Percentiles rank a stretch among this genome's conserved stretches.
Evolutionary conservation across 768 basidiomycete genomes (phyloP).

Genomic region (Tubosaeta brunneosetosa): DNA sequence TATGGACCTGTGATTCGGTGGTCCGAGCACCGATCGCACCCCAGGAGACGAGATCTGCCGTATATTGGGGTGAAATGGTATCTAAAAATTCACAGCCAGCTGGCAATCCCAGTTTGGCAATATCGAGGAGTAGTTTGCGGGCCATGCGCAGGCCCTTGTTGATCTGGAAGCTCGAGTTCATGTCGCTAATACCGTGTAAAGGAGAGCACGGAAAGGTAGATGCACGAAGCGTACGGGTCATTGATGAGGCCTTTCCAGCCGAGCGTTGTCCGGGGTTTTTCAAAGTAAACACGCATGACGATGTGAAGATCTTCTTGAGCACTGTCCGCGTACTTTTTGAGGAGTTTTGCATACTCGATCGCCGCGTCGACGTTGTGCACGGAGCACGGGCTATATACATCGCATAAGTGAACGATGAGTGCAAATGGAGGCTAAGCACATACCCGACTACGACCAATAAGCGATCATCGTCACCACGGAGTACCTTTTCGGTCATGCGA

Average conservation of each 20-base stretch:
- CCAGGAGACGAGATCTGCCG: constrained; percentile 91
- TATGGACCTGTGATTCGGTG: constrained; percentile 90
- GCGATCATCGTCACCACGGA: constrained; percentile 87
- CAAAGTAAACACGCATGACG: constrained; percentile 98
- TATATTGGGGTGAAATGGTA: constrained; percentile 78
- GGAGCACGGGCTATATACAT: constrained; percentile 71
- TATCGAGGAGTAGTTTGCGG: constrained; percentile 78
- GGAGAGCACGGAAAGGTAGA: neutral
- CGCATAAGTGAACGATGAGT: constrained; percentile 5
- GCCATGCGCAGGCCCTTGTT: constrained; percentile 93
- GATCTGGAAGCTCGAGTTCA: constrained; percentile 92
- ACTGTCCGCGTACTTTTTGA: constrained; percentile 74
- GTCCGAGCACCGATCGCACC: constrained; percentile 94
- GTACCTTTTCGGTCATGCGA: constrained; percentile 67
- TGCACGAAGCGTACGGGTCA: constrained; percentile 52
- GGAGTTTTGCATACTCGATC: constrained; percentile 76
- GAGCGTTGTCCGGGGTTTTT: constrained; percentile 92
- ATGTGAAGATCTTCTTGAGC: constrained; percentile 87
- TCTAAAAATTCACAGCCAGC: constrained; percentile 96
- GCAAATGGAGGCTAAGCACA: constrained; percentile 14
- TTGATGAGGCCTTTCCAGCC: constrained; percentile 99
- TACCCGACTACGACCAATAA: constrained; percentile 89
- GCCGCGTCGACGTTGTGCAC: constrained; percentile 88
- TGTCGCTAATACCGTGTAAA: constrained; percentile 39
- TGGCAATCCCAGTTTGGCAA: constrained; percentile 88